Percentiles rank a stretch among this genome's conserved stretches.
Conservation (phyloP, 768 basidiomycete species). For the Suillus placidus region DNA sequence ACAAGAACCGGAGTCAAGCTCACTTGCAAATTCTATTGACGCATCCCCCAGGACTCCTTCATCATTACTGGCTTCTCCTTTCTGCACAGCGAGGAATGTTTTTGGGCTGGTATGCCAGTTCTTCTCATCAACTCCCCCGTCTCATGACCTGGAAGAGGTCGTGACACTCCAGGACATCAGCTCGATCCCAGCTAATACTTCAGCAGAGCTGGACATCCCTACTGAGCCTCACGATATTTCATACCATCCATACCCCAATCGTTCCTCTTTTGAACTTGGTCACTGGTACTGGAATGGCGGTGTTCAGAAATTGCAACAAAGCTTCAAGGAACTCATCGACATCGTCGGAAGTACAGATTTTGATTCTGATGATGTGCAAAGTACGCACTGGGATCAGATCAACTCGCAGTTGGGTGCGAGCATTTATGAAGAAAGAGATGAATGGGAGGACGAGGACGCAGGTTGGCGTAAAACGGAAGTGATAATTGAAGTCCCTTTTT, state of each 20-base stretch:
- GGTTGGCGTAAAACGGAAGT: no score
- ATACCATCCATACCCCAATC: constrained; percentile 20
- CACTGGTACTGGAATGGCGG: constrained; percentile 26
- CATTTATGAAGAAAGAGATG: no score
- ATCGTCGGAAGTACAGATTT: no score
- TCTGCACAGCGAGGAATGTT: background rate
- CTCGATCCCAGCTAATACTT: constrained; percentile 11
- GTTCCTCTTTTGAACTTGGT: constrained; percentile 15
- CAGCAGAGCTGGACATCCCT: background rate
- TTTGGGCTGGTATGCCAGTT: constrained; percentile 8
- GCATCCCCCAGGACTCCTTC: background rate
- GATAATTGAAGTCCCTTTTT: no score
- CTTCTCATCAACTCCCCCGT: background rate
- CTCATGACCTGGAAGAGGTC: constrained; percentile 9
- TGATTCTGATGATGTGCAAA: no score
- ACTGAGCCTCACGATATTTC: background rate
- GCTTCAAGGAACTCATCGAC: no score
- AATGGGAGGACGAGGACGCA: no score
- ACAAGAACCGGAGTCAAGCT: background rate
- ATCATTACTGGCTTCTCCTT: background rate
- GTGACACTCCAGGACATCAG: constrained; percentile 5
- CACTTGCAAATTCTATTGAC: background rate
- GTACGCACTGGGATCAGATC: no score
- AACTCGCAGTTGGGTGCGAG: no score
- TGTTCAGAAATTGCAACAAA: no score